phyloP scores from a whole-genome alignment of 1,139 yeast genomes.

The Suhomyces ambrosiae region DNA sequence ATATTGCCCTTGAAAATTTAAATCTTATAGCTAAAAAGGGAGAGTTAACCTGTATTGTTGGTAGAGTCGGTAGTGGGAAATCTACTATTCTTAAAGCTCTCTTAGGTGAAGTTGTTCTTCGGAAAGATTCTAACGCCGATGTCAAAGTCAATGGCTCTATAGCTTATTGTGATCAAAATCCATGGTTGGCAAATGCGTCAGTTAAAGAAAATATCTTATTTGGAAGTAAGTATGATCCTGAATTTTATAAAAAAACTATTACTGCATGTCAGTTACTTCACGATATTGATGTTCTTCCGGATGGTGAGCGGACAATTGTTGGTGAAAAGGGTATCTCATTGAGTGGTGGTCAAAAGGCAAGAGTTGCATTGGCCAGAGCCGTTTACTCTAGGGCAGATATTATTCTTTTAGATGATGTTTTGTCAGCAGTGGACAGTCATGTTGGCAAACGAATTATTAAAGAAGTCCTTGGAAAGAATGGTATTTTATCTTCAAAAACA shows the following conservation, averaged over 20 bases:
- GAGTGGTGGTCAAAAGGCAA: constrained; percentile 31
- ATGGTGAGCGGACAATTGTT: constrained; percentile 27
- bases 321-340: constrained; percentile 32
- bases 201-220: constrained; percentile 27
- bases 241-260: constrained; percentile 22
- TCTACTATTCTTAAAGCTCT: constrained; percentile 28
- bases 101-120: constrained; percentile 26
- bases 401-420: constrained; percentile 26
- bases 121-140: constrained; percentile 5
- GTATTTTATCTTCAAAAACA: constrained; percentile 25
- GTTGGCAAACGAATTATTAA: constrained; percentile 27
- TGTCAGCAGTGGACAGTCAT: constrained; percentile 31
- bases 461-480: constrained; percentile 18
- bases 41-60: constrained; percentile 31
- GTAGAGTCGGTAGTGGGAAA: constrained; percentile 34
- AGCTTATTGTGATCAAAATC: constrained; percentile 30
- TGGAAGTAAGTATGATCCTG: constrained; percentile 23
- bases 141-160: constrained; percentile 24
- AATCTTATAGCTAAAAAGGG: constrained; percentile 28
- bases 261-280: constrained; percentile 25
- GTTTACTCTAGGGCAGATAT: constrained; percentile 28
- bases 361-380: constrained; percentile 31
- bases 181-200: constrained; percentile 27
- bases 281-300: constrained; percentile 26
- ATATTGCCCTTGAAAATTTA: constrained; percentile 23